These are phyloP conservation scores for Vitis hybrid DNA, from an alignment of 177 flowering plant genomes.

Conservation along the genomic window DNA sequence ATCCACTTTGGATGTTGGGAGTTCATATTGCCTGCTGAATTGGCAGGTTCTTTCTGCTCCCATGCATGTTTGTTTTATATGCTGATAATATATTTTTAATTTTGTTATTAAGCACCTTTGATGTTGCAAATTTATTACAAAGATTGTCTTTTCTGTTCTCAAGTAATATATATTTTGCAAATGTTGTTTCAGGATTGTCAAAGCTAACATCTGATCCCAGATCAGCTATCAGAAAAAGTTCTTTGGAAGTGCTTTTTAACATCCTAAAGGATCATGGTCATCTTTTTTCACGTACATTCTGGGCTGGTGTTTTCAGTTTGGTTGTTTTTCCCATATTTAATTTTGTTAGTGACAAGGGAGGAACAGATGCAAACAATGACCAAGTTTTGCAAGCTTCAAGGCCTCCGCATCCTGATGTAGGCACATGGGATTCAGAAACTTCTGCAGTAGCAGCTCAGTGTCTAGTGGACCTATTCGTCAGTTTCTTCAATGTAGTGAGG, in stretches of 20 bases:
- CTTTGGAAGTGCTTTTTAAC: constrained; percentile 94
- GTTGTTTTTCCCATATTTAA: constrained; percentile 77
- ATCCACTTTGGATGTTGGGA: no score
- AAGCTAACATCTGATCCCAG: constrained; percentile 89
- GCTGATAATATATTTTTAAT: no score
- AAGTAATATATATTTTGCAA: not conserved
- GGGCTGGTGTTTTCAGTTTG: constrained; percentile 61
- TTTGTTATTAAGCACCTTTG: not conserved
- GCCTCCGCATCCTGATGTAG: constrained; percentile 40
- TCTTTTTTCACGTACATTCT: constrained; percentile 77
- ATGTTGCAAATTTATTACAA: not conserved
- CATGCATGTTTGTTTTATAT: no score
- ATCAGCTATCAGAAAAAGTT: constrained; percentile 81
- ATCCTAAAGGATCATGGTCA: constrained; percentile 97
- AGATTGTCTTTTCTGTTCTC: not conserved
- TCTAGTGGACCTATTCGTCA: constrained; percentile 70
- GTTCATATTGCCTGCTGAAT: no score
- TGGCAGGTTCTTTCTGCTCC: no score
- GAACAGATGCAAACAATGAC: constrained; percentile 25
- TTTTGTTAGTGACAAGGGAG: constrained; percentile 29
- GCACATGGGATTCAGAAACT: constrained; percentile 81
- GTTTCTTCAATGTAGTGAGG: constrained; percentile 62
- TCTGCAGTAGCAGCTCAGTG: constrained; percentile 69
- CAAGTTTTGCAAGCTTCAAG: constrained; percentile 25
- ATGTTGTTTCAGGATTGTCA: constrained; percentile 73